A percentile compares a stretch with the other conserved stretches of the same genome.
These are phyloP conservation scores for Misopates orontium DNA, from an alignment of 257 asterid species.

Conservation along the genomic window DNA sequence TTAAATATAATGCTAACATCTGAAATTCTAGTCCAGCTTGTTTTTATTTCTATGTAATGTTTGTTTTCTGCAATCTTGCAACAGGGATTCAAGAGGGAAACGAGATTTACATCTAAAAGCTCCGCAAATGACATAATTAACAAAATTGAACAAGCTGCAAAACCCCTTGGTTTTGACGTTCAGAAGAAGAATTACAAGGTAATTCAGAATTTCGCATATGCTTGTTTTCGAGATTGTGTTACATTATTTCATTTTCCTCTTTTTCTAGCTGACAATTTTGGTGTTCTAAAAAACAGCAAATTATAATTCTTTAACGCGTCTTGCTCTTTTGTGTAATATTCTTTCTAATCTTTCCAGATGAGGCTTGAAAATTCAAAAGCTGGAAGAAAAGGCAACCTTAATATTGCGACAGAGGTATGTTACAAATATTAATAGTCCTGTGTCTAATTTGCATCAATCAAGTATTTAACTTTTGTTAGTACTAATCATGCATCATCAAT, in stretches of 20 bases:
- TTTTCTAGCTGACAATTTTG: neutral
- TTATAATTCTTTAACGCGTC: neutral
- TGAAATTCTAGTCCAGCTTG: neutral
- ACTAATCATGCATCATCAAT: neutral
- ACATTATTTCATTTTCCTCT: neutral
- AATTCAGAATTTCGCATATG: neutral
- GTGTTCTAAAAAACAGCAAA: neutral
- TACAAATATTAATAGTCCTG: neutral
- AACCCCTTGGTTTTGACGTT: constrained; percentile 90
- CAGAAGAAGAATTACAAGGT: constrained; percentile 92
- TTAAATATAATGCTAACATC: too few relatives aligned
- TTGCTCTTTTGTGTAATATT: neutral
- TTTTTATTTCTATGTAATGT: constrained; percentile 17
- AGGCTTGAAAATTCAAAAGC: constrained; percentile 91
- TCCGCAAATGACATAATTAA: constrained; percentile 78
- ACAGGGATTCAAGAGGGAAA: constrained; percentile 73
- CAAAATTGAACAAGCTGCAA: constrained; percentile 83
- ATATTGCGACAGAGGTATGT: constrained; percentile 83
- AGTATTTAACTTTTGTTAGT: neutral
- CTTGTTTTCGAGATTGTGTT: neutral
- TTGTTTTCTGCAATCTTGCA: constrained; percentile 18
- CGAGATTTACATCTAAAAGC: constrained; percentile 77
- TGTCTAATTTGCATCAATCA: neutral
- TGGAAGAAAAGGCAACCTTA: constrained; percentile 97
- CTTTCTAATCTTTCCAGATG: constrained; percentile 52